Evolutionary conservation across 2,329 filamentous ascomycete species (phyloP), one percentile per base, ranked within the genome.

Genomic region (Amylocarpus encephaloides): DNA sequence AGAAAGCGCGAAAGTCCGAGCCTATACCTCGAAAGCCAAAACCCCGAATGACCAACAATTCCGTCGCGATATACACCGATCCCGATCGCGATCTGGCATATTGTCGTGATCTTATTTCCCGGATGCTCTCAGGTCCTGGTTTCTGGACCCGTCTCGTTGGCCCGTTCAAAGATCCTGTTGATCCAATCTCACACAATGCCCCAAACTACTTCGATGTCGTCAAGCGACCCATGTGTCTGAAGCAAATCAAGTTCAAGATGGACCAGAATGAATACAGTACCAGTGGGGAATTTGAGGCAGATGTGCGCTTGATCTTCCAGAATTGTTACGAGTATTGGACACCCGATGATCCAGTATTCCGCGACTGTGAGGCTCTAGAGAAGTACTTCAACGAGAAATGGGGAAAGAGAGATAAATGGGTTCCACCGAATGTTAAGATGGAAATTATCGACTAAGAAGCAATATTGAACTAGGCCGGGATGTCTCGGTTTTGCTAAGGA

Each of bases 61-160:
- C 12, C 7, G 29, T 26, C 22, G 40, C 35, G 11, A 10, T 33
- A 16, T 13, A 29, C 47, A 30, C 30, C 7, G 47, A 55, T 5
- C 49, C 59, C 1, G 67, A 69, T 16, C 67, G 72, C 51, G 82
- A 81, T 61, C 64, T 83, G 15, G 71, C 72, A 9, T 83, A 80
- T 60, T 83, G 80, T 57, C 67, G 73, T 2, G 78, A 82, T 54
- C 68, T 83, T 1, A 62, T 83, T 43, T 70, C 70, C 1, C 71
- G 79, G 29, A 84, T 84, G 80, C 68, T 83, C 0, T 79, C 76
- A 1, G 80, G 79, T 0, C 80, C 80, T 52, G 79, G 80, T 6
- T 83, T 80, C 63, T 84, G 80, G 80, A 83, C 80, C 0, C 76
- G 80, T n/a, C 71, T 83, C 0, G 79, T 83, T 2, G 78, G 78